phyloP scores from a whole-genome alignment of 2,329 filamentous ascomycete genomes.

The Pseudogymnoascus sp. region DNA sequence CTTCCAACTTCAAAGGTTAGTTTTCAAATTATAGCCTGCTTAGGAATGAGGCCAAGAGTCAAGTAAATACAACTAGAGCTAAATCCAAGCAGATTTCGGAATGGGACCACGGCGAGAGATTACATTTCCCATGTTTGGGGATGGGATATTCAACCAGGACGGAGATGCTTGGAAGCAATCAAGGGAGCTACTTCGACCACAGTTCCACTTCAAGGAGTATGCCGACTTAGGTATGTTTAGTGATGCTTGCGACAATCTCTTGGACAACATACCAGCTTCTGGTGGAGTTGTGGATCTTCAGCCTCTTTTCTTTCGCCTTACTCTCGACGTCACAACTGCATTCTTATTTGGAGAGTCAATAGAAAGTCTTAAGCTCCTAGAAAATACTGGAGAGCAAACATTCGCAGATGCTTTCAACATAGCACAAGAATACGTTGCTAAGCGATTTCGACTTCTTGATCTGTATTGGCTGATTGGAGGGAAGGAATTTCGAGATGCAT shows the following conservation, averaged over 20 bases:
- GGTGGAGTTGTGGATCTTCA: constrained; percentile 26
- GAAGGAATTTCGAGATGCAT: constrained; percentile 21
- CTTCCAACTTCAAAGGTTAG: constrained; percentile 19
- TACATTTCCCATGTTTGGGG: constrained; percentile 25
- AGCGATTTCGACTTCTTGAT: constrained; percentile 24
- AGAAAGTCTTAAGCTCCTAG: no score
- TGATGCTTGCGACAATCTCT: constrained; percentile 27
- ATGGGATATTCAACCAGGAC: constrained; percentile 30
- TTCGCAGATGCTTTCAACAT: constrained; percentile 32
- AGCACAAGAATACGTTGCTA: constrained; percentile 26
- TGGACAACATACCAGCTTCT: constrained; percentile 14
- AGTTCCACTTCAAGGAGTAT: constrained; percentile 28
- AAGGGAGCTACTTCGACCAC: constrained; percentile 28
- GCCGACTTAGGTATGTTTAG: constrained; percentile 27
- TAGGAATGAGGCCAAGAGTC: neutral
- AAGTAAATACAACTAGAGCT: neutral
- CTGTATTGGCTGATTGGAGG: constrained; percentile 20
- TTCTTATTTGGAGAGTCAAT: constrained; percentile 46
- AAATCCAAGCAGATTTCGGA: constrained; percentile 20
- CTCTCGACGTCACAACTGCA: constrained; percentile 47
- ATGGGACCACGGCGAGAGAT: constrained; percentile 22
- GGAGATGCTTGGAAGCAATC: constrained; percentile 26
- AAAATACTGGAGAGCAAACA: constrained; percentile 9
- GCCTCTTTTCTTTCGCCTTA: constrained; percentile 41
- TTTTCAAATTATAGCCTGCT: neutral